Evolutionary conservation across 148 eudicot species (phyloP).

Genomic region (Nyssa sinensis): DNA sequence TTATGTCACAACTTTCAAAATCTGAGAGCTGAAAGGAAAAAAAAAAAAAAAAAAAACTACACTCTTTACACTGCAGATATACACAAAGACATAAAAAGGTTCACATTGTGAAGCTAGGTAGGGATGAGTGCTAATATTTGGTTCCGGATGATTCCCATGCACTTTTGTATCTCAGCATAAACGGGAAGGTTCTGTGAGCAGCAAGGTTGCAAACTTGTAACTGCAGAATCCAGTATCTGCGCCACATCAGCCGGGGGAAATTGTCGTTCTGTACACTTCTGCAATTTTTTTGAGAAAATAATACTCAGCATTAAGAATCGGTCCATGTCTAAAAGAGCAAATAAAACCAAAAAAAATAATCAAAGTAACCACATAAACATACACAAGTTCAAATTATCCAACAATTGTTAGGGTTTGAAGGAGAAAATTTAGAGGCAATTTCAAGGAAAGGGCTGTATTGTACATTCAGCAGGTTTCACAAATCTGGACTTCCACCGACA

Average conservation of each 20-base stretch:
- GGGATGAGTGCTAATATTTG: slow-evolving; percentile 94
- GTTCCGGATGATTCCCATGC: slow-evolving; percentile 87
- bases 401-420: too few relatives aligned
- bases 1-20: slow-evolving; percentile 10
- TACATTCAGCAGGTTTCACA: too few relatives aligned
- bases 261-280: slow-evolving; percentile 94
- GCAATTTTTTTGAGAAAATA: slow-evolving; percentile 29
- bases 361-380: too few relatives aligned
- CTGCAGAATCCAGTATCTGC: slow-evolving; percentile 77
- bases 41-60: too few relatives aligned
- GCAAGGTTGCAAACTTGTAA: slow-evolving; percentile 72
- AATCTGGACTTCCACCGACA: too few relatives aligned
- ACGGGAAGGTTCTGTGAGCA: slow-evolving; percentile 70
- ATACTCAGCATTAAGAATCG: not conserved
- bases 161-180: slow-evolving; percentile 83
- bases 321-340: too few relatives aligned
- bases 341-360: too few relatives aligned
- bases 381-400: too few relatives aligned
- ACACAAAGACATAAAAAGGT: slow-evolving; percentile 9
- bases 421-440: too few relatives aligned
- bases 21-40: not conserved
- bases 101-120: slow-evolving; percentile 30
- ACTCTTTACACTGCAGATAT: slow-evolving; percentile 1
- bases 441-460: too few relatives aligned
- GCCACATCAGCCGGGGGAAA: slow-evolving; percentile 95